phyloP scores from a whole-genome alignment of 352 stramenopile species.

The Phytophthora capsici region DNA sequence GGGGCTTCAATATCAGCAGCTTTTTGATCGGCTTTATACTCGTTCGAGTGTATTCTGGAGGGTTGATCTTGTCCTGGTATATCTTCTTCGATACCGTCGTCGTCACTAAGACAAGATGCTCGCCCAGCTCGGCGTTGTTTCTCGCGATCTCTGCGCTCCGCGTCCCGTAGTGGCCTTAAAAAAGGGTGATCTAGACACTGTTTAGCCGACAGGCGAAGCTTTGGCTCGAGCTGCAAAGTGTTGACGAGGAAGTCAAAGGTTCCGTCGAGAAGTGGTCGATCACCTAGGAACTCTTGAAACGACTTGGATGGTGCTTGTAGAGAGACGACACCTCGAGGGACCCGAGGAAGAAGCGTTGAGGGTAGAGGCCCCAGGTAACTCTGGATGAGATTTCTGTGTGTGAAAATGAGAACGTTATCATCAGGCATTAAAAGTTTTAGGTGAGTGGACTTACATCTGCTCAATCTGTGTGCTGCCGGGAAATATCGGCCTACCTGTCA shows the following conservation, averaged over 20 bases:
- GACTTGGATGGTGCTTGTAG: conserved; percentile 52
- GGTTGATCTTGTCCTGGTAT: conserved; percentile 56
- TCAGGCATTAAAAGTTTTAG: not conserved
- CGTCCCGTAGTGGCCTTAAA: conserved; percentile 57
- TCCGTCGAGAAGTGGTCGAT: conserved; percentile 53
- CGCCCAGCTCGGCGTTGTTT: conserved; percentile 23
- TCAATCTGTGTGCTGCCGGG: conserved; percentile 81
- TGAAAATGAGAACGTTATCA: not conserved
- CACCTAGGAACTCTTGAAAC: conserved; percentile 51
- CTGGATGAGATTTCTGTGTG: conserved; percentile 75
- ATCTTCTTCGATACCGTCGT: conserved; percentile 85
- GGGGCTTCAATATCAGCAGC: not conserved
- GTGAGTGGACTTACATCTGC: conserved; percentile 57
- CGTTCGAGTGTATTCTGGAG: not conserved
- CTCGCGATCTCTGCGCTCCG: conserved; percentile 58
- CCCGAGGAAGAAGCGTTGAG: conserved; percentile 37
- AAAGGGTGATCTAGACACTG: conserved; percentile 68
- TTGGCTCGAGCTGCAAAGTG: conserved; percentile 72
- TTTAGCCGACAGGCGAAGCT: conserved; percentile 53
- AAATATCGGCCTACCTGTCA: conserved; percentile 80
- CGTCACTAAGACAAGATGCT: conserved; percentile 25
- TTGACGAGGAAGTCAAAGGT: conserved; percentile 71
- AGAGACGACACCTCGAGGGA: conserved; percentile 58
- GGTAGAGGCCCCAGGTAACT: conserved; percentile 69
- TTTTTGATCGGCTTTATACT: conserved; percentile 35